These are phyloP conservation scores for Naematelia encephala DNA, from an alignment of 768 basidiomycete genomes.

Conservation along the genomic window DNA sequence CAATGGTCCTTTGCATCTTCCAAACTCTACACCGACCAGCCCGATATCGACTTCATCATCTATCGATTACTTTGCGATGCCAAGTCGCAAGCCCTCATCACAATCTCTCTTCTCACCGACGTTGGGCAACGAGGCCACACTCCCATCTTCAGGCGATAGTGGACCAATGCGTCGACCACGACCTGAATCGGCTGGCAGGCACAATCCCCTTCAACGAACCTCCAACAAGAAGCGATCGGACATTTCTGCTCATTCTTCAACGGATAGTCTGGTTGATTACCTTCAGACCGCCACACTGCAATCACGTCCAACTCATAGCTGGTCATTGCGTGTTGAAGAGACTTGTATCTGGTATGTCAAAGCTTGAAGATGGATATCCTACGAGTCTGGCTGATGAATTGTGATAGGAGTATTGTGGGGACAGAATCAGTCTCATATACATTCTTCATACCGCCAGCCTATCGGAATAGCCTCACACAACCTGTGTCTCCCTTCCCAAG, in stretches of 20 bases:
- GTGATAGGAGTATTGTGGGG: constrained; percentile 44
- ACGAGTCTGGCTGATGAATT: not conserved
- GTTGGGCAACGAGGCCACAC: constrained; percentile 17
- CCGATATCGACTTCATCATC: constrained; percentile 31
- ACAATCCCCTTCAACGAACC: not conserved
- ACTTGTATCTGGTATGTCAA: constrained; percentile 29
- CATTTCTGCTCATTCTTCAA: constrained; percentile 15
- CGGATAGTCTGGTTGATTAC: not conserved
- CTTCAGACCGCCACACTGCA: not conserved
- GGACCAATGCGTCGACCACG: constrained; percentile 35
- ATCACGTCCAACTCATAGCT: constrained; percentile 5
- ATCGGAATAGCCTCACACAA: constrained; percentile 15
- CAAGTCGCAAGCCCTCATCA: constrained; percentile 30
- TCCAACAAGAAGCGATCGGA: constrained; percentile 26
- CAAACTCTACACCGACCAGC: constrained; percentile 32
- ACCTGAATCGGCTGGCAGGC: constrained; percentile 25
- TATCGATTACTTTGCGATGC: constrained; percentile 38
- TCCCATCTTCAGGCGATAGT: constrained; percentile 22
- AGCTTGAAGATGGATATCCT: not conserved
- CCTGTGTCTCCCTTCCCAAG: constrained; percentile 41
- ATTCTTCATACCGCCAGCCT: constrained; percentile 36
- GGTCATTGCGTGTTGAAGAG: constrained; percentile 40
- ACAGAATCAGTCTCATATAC: constrained; percentile 45
- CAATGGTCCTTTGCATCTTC: constrained; percentile 12
- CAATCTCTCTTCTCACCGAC: constrained; percentile 28